Conservation (phyloP, 2,329 filamentous ascomycete species). For the Aspergillus bombycis region DNA sequence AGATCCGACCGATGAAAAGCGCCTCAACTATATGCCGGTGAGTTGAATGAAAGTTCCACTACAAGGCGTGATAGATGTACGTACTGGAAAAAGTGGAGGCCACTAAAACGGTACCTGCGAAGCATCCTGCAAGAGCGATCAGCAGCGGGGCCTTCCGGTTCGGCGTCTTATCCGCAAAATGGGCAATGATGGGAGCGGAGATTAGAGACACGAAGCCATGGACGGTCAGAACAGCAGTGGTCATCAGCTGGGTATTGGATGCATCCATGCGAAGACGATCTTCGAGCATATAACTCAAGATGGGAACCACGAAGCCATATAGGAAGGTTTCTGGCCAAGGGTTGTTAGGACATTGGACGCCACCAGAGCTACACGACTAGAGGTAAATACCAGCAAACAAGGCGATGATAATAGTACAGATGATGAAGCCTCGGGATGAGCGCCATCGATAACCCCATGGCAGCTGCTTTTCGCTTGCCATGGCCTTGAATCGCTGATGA, state of each 20-base stretch:
- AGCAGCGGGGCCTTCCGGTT: constrained; percentile 29
- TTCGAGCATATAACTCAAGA: constrained; percentile 37
- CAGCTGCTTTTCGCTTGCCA: not conserved
- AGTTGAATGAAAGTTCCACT: not conserved
- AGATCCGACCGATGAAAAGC: constrained; percentile 30
- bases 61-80: not conserved
- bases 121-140: constrained; percentile 26
- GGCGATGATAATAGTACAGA: constrained; percentile 15
- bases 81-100: constrained; percentile 26
- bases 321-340: constrained; percentile 32
- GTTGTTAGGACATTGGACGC: not conserved
- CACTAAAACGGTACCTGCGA: constrained; percentile 31
- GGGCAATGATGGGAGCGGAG: constrained; percentile 29
- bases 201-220: constrained; percentile 31
- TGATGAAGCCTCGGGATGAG: constrained; percentile 19
- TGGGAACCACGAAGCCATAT: constrained; percentile 38
- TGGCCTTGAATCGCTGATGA: not conserved
- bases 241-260: constrained; percentile 29
- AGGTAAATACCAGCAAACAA: constrained; percentile 18
- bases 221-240: constrained; percentile 26
- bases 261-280: constrained; percentile 28
- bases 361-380: not conserved
- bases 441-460: constrained; percentile 20
- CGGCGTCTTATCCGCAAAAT: constrained; percentile 32
- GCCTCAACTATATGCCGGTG: constrained; percentile 18